Conservation (phyloP, 2,329 filamentous ascomycete genomes). For the Aaosphaeria arxii region DNA sequence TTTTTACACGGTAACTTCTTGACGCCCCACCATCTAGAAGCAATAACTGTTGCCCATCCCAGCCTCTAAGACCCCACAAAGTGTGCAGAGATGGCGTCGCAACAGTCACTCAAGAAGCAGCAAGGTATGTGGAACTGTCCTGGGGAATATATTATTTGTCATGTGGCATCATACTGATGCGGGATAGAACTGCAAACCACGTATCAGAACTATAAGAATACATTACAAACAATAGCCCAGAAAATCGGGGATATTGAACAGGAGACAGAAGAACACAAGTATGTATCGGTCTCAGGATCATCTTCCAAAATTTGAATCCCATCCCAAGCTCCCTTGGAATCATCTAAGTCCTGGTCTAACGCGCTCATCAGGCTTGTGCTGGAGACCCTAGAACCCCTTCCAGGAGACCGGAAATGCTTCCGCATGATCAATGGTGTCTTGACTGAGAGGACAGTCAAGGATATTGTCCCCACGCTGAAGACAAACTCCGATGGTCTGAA, state of each 20-base stretch:
- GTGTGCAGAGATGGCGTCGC: slow-evolving; percentile 44
- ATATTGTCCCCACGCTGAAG: slow-evolving; percentile 85
- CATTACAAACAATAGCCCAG: slow-evolving; percentile 85
- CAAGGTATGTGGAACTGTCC: slow-evolving; percentile 61
- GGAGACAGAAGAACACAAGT: slow-evolving; percentile 98
- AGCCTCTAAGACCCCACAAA: no score
- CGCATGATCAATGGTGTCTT: slow-evolving; percentile 97
- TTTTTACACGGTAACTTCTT: no score
- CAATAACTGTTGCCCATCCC: no score
- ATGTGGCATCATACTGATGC: background rate
- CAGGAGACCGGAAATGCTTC: slow-evolving; percentile 90
- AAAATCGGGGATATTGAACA: slow-evolving; percentile 98
- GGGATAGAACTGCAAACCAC: slow-evolving; percentile 74
- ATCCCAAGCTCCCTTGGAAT: background rate
- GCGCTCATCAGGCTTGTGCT: slow-evolving; percentile 72
- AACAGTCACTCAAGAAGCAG: slow-evolving; percentile 65
- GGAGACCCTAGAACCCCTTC: slow-evolving; percentile 81
- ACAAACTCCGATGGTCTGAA: slow-evolving; percentile 93
- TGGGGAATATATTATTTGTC: background rate
- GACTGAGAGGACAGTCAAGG: slow-evolving; percentile 88
- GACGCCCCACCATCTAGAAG: no score
- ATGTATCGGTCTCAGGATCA: slow-evolving; percentile 35
- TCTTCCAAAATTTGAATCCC: slow-evolving; percentile 1
- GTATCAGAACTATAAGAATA: slow-evolving; percentile 73
- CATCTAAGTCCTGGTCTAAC: slow-evolving; percentile 10